Evolutionary conservation across 2,329 filamentous ascomycete species (phyloP).

Genomic region (Harringtonia aguacate): DNA sequence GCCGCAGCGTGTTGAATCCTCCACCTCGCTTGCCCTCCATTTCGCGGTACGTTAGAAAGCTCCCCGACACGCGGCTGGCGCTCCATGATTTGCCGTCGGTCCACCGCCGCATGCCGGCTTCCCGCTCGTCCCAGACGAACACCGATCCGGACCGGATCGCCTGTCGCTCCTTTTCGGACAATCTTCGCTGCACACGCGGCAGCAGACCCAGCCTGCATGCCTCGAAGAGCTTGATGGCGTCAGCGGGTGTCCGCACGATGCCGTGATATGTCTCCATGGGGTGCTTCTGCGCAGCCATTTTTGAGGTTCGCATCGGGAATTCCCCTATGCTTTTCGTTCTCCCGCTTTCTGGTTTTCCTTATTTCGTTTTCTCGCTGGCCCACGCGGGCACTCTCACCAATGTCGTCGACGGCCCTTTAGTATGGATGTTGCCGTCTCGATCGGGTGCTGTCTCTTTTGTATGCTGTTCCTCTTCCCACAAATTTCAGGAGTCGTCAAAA

Average conservation of each 20-base stretch:
- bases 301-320: conserved; percentile 4
- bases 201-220: conserved; percentile 83
- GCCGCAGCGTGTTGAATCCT: conserved; percentile 49
- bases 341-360: no score
- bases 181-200: conserved; percentile 79
- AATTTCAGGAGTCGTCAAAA: no score
- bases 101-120: conserved; percentile 97
- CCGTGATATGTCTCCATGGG: conserved; percentile 94
- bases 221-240: conserved; percentile 98
- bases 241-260: conserved; percentile 85
- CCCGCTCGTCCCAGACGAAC: conserved; percentile 98
- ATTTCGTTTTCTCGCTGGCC: no score
- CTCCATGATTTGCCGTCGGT: conserved; percentile 99
- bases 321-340: no score
- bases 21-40: conserved; percentile 98
- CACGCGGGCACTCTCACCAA: no score
- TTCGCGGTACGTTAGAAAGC: conserved; percentile 93
- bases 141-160: conserved; percentile 94
- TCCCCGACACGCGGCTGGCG: conserved; percentile 91
- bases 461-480: no score
- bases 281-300: conserved; percentile 17
- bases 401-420: no score
- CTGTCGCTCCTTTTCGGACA: conserved; percentile 95
- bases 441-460: no score
- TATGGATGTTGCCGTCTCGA: no score